Percentiles rank a stretch among this genome's conserved stretches.
phyloP scores from a whole-genome alignment of 805 yeast species.

The Spathaspora sp. region DNA sequence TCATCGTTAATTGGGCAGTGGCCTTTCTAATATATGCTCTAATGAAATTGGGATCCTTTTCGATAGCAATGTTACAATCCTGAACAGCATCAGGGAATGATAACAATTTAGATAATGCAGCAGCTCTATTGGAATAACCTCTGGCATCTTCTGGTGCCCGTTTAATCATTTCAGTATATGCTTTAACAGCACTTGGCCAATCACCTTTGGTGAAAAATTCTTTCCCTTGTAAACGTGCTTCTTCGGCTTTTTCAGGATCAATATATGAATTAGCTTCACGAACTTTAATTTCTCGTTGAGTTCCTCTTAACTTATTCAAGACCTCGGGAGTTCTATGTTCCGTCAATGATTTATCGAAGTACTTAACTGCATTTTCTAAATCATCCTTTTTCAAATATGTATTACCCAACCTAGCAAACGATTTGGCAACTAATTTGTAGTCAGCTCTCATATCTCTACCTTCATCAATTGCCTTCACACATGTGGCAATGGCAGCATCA shows the following conservation, averaged over 20 bases:
- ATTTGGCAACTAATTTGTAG: constrained; percentile 86
- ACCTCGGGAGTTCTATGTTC: constrained; percentile 97
- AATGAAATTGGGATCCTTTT: constrained; percentile 80
- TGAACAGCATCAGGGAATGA: constrained; percentile 95
- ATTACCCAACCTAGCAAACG: constrained; percentile 89
- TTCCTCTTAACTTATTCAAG: constrained; percentile 76
- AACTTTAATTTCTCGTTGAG: constrained; percentile 82
- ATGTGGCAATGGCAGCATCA: constrained; percentile 78
- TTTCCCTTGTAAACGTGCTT: constrained; percentile 90
- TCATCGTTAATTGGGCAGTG: constrained; percentile 85
- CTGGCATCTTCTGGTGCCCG: constrained; percentile 97
- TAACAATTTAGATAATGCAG: constrained; percentile 89
- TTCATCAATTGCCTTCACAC: constrained; percentile 78
- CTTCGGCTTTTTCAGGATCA: constrained; percentile 91
- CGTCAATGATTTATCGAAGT: constrained; percentile 85
- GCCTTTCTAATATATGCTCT: constrained; percentile 98
- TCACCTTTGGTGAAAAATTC: constrained; percentile 84
- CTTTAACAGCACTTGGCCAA: constrained; percentile 95
- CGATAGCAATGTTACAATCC: constrained; percentile 89
- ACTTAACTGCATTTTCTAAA: constrained; percentile 66
- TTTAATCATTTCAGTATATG: constrained; percentile 92
- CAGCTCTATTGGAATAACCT: constrained; percentile 98
- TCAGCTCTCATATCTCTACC: constrained; percentile 91
- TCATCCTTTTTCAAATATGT: constrained; percentile 74
- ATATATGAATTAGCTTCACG: constrained; percentile 75